Percentiles rank a stretch among this genome's conserved stretches.
Conservation (phyloP, 164 flowering plant species). For the Platanus orientalis region DNA sequence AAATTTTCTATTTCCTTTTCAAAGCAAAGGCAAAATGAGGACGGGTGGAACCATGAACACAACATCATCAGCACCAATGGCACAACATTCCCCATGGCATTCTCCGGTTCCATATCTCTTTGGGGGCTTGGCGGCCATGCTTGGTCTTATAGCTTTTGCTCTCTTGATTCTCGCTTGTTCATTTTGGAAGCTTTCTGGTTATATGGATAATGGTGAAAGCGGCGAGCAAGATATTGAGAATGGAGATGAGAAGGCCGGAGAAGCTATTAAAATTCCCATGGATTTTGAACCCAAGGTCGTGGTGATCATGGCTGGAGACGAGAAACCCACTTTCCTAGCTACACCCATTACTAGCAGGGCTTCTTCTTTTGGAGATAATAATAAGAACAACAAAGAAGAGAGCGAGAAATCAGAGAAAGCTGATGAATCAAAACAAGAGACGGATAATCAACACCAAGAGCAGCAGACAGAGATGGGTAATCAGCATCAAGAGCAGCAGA, state of each 20-base stretch:
- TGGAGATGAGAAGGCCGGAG: slow-evolving; percentile 29
- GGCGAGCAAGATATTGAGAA: slow-evolving; percentile 40
- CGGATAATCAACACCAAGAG: slow-evolving; percentile 8
- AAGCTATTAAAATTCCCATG: slow-evolving; percentile 19
- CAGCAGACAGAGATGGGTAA: not conserved
- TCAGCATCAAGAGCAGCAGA: not conserved
- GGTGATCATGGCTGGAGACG: slow-evolving; percentile 77
- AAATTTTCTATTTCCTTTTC: not conserved
- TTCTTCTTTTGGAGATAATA: slow-evolving; percentile 32
- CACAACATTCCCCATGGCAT: slow-evolving; percentile 62
- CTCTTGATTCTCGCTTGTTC: slow-evolving; percentile 78
- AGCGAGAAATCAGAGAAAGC: slow-evolving; percentile 17
- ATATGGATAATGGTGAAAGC: slow-evolving; percentile 30
- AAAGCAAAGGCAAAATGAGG: slow-evolving; percentile 28
- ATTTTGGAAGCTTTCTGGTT: slow-evolving; percentile 73
- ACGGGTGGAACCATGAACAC: slow-evolving; percentile 16
- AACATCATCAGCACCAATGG: slow-evolving; percentile 4
- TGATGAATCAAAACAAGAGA: slow-evolving; percentile 10
- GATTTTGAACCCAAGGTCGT: slow-evolving; percentile 49
- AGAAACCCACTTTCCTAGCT: slow-evolving; percentile 59
- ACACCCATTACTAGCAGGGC: slow-evolving; percentile 52
- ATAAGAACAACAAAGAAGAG: slow-evolving; percentile 10
- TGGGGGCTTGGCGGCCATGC: slow-evolving; percentile 79
- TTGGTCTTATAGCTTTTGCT: slow-evolving; percentile 84
- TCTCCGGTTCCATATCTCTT: slow-evolving; percentile 92